phyloP scores from a whole-genome alignment of 352 stramenopile species.

The Aphanomyces cochlioides region DNA sequence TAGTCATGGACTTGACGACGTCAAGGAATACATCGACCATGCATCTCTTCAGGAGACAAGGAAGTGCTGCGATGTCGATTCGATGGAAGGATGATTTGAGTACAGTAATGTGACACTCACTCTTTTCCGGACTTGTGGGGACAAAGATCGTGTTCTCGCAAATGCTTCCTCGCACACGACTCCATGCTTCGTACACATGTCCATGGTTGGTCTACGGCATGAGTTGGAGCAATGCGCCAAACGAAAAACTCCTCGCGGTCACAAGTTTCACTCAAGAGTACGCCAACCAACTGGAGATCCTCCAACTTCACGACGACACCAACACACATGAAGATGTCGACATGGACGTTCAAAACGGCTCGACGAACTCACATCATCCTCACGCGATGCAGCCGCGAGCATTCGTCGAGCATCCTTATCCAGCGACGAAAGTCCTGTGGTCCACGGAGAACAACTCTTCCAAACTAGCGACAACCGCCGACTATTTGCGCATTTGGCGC shows the following conservation, averaged over 20 bases:
- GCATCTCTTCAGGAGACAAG: too few relatives aligned
- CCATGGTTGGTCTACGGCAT: conserved; percentile 28
- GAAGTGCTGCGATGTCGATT: too few relatives aligned
- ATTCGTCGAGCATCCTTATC: conserved; percentile 82
- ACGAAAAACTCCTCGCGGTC: conserved; percentile 23
- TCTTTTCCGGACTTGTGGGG: too few relatives aligned
- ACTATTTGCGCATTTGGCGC: conserved; percentile 81
- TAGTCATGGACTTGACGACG: conserved; percentile 37
- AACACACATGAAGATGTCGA: not conserved
- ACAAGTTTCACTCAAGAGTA: conserved; percentile 69
- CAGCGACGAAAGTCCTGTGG: conserved; percentile 86
- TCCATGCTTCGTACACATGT: conserved; percentile 16
- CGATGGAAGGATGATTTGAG: too few relatives aligned
- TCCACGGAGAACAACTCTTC: conserved; percentile 53
- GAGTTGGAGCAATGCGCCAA: conserved; percentile 18
- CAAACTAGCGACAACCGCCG: conserved; percentile 75
- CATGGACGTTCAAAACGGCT: conserved; percentile 42
- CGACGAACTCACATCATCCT: conserved; percentile 21
- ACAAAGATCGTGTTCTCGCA: too few relatives aligned
- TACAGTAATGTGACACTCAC: too few relatives aligned
- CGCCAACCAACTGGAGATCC: conserved; percentile 84
- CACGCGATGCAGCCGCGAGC: conserved; percentile 43
- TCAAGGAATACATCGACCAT: too few relatives aligned
- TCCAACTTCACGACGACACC: conserved; percentile 3
- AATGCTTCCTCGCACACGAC: conserved; percentile 7